Evolutionary conservation across 306 rosid species (phyloP).

Genomic region (Vigna radiata): DNA sequence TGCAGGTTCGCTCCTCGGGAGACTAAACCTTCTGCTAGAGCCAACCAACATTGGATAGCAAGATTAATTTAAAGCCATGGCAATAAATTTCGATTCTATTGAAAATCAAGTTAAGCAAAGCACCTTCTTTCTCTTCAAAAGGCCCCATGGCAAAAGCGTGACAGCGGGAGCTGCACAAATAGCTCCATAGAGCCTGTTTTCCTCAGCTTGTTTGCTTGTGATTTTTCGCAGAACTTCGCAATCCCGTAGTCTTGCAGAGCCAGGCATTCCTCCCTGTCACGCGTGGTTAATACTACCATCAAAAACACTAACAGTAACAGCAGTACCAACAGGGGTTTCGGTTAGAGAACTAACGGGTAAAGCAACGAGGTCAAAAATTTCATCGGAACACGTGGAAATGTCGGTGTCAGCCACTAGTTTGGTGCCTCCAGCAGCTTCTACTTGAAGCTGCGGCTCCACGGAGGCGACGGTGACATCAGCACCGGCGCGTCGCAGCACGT

Average conservation of each 20-base stretch:
- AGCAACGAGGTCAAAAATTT: conserved; percentile 83
- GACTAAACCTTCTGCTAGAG: no score
- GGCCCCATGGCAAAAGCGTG: conserved; percentile 97
- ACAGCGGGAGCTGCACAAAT: conserved; percentile 97
- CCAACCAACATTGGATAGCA: no score
- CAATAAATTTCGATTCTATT: no score
- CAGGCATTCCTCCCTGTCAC: conserved; percentile 96
- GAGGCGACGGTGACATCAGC: conserved; percentile 94
- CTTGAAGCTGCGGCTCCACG: conserved; percentile 78
- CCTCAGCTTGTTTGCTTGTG: conserved; percentile 82
- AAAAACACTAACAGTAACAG: neutral
- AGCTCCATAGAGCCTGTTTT: conserved; percentile 88
- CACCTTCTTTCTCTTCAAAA: conserved; percentile 79
- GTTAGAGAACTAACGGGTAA: conserved; percentile 72
- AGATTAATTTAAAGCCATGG: no score
- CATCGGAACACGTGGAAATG: conserved; percentile 67
- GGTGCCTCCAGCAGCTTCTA: conserved; percentile 78
- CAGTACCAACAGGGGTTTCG: neutral
- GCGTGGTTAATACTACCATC: neutral
- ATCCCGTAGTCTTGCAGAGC: conserved; percentile 88
- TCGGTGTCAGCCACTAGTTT: conserved; percentile 81
- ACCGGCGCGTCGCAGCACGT: conserved; percentile 92
- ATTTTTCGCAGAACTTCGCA: conserved; percentile 67
- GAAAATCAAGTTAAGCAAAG: conserved; percentile 35
- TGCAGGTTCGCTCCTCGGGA: no score